These are phyloP conservation scores for Colletotrichum sp. DNA, from an alignment of 2,329 filamentous ascomycete species.

Conservation along the genomic window DNA sequence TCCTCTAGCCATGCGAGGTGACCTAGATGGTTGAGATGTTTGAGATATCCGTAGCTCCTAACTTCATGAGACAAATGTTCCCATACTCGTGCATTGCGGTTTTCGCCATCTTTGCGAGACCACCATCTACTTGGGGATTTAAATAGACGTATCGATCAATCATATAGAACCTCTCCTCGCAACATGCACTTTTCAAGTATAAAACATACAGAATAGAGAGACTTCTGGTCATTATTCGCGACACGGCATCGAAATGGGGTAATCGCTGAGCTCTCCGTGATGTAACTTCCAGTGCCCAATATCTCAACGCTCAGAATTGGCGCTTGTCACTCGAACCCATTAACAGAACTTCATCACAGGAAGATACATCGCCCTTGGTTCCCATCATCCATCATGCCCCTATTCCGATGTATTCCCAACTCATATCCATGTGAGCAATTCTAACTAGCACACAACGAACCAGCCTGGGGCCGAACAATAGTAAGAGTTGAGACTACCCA, in stretches of 20 bases:
- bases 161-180: fast-evolving
- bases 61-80: not conserved
- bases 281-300: too few species aligned
- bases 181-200: too few species aligned
- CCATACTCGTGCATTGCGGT: too few species aligned
- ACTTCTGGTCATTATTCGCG: too few species aligned
- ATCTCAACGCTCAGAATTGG: not conserved
- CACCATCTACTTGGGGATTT: not conserved
- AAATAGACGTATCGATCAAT: too few species aligned
- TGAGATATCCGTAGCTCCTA: too few species aligned
- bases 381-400: not conserved
- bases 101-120: fast-evolving
- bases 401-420: not conserved
- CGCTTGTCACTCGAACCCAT: not conserved
- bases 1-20: not conserved
- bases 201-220: too few species aligned
- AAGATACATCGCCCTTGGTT: not conserved
- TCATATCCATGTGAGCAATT: fast-evolving
- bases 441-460: not conserved
- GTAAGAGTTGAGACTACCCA: too few species aligned
- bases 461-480: too few species aligned
- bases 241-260: not conserved
- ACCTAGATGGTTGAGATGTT: not conserved
- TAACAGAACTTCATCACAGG: fast-evolving
- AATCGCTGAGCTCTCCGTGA: not conserved